A percentile compares a stretch with the other conserved stretches of the same genome.
phyloP scores from a whole-genome alignment of 2,329 filamentous ascomycete genomes.

The Lecanicillium sp. region DNA sequence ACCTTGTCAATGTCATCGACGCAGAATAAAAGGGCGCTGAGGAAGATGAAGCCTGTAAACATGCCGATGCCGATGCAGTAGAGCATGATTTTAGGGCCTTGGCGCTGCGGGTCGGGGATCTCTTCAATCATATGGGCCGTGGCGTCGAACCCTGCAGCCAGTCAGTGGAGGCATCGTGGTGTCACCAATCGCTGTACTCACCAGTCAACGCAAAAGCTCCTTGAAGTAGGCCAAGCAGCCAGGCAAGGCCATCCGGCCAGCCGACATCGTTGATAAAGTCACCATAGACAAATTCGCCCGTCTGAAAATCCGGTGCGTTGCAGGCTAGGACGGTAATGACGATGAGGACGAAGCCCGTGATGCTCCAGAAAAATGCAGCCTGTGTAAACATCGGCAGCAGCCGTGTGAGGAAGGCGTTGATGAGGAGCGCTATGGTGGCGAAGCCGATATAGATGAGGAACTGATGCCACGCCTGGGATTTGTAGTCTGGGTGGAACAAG shows the following conservation, averaged over 20 bases:
- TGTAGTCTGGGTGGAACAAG: slow-evolving; percentile 51
- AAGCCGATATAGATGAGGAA: slow-evolving; percentile 65
- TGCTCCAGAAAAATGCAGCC: slow-evolving; percentile 62
- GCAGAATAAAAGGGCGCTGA: slow-evolving; percentile 56
- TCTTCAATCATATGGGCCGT: slow-evolving; percentile 47
- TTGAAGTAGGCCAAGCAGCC: slow-evolving; percentile 45
- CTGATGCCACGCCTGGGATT: slow-evolving; percentile 57
- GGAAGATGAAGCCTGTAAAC: slow-evolving; percentile 53
- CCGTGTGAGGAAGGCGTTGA: slow-evolving; percentile 53
- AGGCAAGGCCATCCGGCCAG: slow-evolving; percentile 60
- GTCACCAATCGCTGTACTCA: slow-evolving; percentile 1
- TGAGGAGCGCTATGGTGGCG: slow-evolving; percentile 49
- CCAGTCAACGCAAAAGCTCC: slow-evolving; percentile 38
- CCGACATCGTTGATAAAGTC: slow-evolving; percentile 61
- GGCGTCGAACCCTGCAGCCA: slow-evolving; percentile 34
- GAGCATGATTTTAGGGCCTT: slow-evolving; percentile 60
- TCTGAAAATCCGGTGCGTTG: slow-evolving; percentile 56
- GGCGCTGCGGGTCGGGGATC: slow-evolving; percentile 47
- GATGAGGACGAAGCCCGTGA: slow-evolving; percentile 61
- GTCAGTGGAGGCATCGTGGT: too few relatives aligned
- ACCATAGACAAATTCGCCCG: slow-evolving; percentile 56
- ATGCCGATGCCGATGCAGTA: slow-evolving; percentile 56
- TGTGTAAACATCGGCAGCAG: slow-evolving; percentile 60
- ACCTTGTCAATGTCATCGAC: slow-evolving; percentile 48
- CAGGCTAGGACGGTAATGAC: slow-evolving; percentile 61